phyloP scores from a whole-genome alignment of 2,329 filamentous ascomycete species.

The Alternaria solani region DNA sequence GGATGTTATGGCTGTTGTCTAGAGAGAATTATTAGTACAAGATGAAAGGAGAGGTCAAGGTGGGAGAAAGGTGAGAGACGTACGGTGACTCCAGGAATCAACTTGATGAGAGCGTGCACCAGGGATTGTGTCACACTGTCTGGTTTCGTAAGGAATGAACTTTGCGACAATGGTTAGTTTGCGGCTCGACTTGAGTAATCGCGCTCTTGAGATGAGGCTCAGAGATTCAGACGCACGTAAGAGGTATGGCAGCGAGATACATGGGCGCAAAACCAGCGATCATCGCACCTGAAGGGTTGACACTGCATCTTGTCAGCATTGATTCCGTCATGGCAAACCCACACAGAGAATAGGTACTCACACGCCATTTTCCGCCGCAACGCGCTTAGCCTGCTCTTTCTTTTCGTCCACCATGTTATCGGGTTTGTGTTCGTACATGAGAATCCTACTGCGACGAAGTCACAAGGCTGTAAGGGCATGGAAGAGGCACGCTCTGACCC shows the following conservation, averaged over 20 bases:
- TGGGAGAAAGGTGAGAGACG: not conserved
- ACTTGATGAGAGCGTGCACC: conserved; percentile 31
- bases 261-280: conserved; percentile 26
- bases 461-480: not conserved
- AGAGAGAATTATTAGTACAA: not conserved
- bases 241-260: conserved; percentile 31
- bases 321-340: too few species aligned
- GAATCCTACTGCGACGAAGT: not conserved
- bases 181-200: too few species aligned
- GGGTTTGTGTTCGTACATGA: not conserved
- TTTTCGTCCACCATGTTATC: conserved; percentile 31
- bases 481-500: not conserved
- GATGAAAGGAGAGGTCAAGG: not conserved
- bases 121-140: conserved; percentile 30
- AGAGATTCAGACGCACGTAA: conserved; percentile 21
- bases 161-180: not conserved
- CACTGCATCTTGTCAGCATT: conserved; percentile 9
- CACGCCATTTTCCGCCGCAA: conserved; percentile 28
- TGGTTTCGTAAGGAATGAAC: conserved; percentile 30
- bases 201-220: not conserved
- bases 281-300: conserved; percentile 27
- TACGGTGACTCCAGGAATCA: conserved; percentile 30
- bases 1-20: conserved; percentile 26
- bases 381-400: conserved; percentile 26
- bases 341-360: conserved; percentile 15